Conservation (phyloP, 2,329 filamentous ascomycete genomes). For the Alternaria alternata region DNA sequence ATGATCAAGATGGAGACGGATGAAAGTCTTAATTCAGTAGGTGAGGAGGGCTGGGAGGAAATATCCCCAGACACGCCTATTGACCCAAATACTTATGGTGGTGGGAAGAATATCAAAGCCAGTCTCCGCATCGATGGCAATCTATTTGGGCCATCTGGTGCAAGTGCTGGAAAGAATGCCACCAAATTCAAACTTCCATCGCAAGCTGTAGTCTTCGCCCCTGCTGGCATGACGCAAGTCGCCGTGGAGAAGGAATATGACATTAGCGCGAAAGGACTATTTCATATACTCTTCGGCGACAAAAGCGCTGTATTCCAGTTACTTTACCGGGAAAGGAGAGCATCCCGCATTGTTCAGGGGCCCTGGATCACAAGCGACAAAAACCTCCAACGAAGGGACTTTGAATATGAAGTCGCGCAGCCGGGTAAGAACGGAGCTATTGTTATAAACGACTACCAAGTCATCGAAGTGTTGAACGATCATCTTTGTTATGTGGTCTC, state of each 20-base stretch:
- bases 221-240: constrained; percentile 78
- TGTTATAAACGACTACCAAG: constrained; percentile 80
- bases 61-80: constrained; percentile 67
- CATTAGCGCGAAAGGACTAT: constrained; percentile 91
- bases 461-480: constrained; percentile 72
- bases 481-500: constrained; percentile 72
- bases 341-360: constrained; percentile 73
- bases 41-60: constrained; percentile 91
- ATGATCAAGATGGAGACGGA: constrained; percentile 78
- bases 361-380: constrained; percentile 80
- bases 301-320: constrained; percentile 94
- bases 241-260: constrained; percentile 85
- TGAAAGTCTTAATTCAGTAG: constrained; percentile 67
- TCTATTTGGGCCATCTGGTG: constrained; percentile 58
- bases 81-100: constrained; percentile 59
- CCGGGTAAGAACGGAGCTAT: constrained; percentile 46
- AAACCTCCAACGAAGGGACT: constrained; percentile 76
- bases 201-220: constrained; percentile 83
- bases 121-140: constrained; percentile 70
- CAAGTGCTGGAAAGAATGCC: constrained; percentile 56
- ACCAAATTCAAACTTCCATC: constrained; percentile 83
- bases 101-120: constrained; percentile 62
- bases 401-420: constrained; percentile 78
- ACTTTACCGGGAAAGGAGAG: constrained; percentile 74
- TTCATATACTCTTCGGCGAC: constrained; percentile 96